Evolutionary conservation across 441 rosid genomes (phyloP).

Genomic region (Corymbia calophylla): DNA sequence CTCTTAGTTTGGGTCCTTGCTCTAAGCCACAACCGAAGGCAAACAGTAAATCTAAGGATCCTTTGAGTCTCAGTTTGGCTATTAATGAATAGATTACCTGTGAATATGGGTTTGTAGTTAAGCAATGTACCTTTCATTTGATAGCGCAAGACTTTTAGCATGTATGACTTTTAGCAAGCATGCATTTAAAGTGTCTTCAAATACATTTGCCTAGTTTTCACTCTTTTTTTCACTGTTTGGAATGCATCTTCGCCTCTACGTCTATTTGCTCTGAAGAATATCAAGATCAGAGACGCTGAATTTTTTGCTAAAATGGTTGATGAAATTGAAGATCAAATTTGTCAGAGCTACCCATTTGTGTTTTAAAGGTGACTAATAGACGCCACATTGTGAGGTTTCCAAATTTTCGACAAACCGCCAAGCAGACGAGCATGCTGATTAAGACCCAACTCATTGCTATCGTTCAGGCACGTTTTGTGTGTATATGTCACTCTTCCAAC

Average conservation of each 20-base stretch:
- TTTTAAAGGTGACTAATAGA: not conserved
- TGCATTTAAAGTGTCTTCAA: not conserved
- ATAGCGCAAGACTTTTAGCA: not conserved
- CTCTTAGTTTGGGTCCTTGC: not conserved
- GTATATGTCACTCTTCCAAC: not conserved
- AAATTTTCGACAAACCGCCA: not conserved
- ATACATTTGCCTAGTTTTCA: not conserved
- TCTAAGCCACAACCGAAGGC: not conserved
- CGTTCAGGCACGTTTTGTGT: not conserved
- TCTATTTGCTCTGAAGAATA: not conserved
- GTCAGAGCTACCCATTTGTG: not conserved
- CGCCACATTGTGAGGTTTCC: not conserved
- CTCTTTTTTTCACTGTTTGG: not conserved
- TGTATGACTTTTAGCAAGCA: not conserved
- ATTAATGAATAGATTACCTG: not conserved
- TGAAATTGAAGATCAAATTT: not conserved
- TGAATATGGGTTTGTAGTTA: not conserved
- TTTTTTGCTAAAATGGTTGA: not conserved
- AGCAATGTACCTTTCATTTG: not conserved
- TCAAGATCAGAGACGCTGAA: not conserved
- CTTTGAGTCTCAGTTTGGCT: not conserved
- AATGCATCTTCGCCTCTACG: not conserved
- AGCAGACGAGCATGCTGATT: not conserved
- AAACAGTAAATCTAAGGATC: not conserved
- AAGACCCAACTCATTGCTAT: not conserved